phyloP scores from a whole-genome alignment of 768 basidiomycete genomes.

The Pleurotus giganteus region DNA sequence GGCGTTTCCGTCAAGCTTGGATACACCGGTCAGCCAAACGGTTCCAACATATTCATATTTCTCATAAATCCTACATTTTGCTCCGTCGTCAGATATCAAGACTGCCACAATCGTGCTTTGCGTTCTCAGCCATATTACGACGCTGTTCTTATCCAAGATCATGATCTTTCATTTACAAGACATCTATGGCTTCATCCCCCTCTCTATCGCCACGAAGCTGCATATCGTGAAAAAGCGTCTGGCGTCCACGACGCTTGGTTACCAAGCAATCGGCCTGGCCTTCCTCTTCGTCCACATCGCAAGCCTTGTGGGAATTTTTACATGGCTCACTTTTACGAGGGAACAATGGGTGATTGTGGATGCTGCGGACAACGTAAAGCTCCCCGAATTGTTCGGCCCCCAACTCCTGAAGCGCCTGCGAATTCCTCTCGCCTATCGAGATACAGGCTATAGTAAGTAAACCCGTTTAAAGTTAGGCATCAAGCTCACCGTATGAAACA shows the following conservation, averaged over 20 bases:
- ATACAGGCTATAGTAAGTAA: slow-evolving; percentile 14
- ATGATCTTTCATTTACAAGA: slow-evolving; percentile 16
- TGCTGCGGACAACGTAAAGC: slow-evolving; percentile 6
- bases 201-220: slow-evolving; percentile 13
- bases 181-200: slow-evolving; percentile 15
- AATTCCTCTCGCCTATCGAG: slow-evolving; percentile 12
- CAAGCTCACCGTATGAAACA: no score
- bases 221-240: slow-evolving; percentile 6
- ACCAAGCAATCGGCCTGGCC: slow-evolving; percentile 12
- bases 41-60: neutral
- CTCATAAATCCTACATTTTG: no score
- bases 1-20: slow-evolving; percentile 15
- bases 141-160: slow-evolving; percentile 12
- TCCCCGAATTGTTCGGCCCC: slow-evolving; percentile 4
- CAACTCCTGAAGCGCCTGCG: slow-evolving; percentile 10
- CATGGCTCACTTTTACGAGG: slow-evolving; percentile 12
- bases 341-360: slow-evolving; percentile 9
- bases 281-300: slow-evolving; percentile 4
- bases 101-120: slow-evolving; percentile 17
- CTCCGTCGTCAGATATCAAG: slow-evolving; percentile 11
- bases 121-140: slow-evolving; percentile 13
- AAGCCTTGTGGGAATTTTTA: slow-evolving; percentile 10
- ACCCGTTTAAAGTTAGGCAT: no score
- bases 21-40: slow-evolving; percentile 10
- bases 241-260: slow-evolving; percentile 12